Conservation (phyloP, 1,284 basidiomycete species). For the Trametes versicolor region DNA sequence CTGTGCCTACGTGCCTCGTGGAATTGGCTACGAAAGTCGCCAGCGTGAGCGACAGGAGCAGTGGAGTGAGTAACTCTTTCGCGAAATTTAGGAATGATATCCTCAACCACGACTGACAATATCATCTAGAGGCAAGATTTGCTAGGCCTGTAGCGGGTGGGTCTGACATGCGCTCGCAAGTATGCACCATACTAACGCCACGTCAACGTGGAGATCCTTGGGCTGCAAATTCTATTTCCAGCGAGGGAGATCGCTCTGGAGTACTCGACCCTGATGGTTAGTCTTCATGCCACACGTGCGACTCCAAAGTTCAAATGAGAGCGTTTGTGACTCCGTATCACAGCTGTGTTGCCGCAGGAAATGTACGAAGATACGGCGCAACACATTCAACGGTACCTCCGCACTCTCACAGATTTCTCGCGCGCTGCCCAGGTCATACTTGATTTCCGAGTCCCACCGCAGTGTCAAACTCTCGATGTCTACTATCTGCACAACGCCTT, state of each 20-base stretch:
- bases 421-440: background rate
- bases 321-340: background rate
- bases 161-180: background rate
- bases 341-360: background rate
- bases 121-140: background rate
- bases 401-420: background rate
- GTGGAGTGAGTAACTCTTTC: background rate
- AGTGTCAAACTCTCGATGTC: background rate
- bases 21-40: background rate
- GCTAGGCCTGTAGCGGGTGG: background rate
- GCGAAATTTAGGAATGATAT: too few species aligned
- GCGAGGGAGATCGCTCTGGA: too few species aligned
- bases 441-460: background rate
- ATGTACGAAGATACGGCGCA: background rate
- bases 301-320: too few species aligned
- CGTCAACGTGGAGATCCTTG: background rate
- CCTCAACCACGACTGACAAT: background rate
- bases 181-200: background rate
- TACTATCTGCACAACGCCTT: background rate
- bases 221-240: background rate
- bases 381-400: background rate
- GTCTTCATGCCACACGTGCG: background rate
- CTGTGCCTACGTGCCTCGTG: background rate
- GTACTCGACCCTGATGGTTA: background rate
- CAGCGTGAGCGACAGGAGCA: background rate